phyloP scores from a whole-genome alignment of 345 rosid species.

The Gynandropsis gynandra region DNA sequence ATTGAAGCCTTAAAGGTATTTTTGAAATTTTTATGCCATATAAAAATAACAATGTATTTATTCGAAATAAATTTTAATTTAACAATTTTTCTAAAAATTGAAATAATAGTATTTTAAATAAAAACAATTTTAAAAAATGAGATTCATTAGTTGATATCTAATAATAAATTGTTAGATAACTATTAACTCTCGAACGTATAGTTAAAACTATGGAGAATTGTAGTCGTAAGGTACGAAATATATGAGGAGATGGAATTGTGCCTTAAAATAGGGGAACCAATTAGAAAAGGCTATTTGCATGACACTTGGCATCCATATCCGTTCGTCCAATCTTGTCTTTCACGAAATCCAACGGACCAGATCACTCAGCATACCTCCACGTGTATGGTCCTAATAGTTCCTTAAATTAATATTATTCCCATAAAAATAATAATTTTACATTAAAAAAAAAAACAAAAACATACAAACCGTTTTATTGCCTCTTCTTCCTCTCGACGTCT shows the following conservation, averaged over 20 bases:
- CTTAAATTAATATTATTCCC: background rate
- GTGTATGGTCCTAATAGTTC: slow-evolving; percentile 15
- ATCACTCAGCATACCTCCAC: slow-evolving; percentile 13
- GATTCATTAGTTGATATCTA: too few relatives aligned
- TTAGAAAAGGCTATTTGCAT: slow-evolving; percentile 23
- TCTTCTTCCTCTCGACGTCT: slow-evolving; percentile 31
- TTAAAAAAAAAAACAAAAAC: background rate
- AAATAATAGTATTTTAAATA: too few relatives aligned
- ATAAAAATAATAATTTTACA: background rate
- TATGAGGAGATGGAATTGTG: slow-evolving; percentile 13
- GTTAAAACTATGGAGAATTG: too few relatives aligned
- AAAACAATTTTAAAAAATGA: too few relatives aligned
- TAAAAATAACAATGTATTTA: too few relatives aligned
- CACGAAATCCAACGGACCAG: slow-evolving; percentile 21
- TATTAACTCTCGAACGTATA: too few relatives aligned
- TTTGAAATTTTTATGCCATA: too few relatives aligned
- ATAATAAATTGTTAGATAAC: too few relatives aligned
- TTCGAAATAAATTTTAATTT: too few relatives aligned
- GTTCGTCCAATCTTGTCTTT: slow-evolving; percentile 3
- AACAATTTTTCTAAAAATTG: too few relatives aligned
- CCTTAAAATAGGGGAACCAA: slow-evolving; percentile 23
- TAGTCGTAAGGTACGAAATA: slow-evolving; percentile 14
- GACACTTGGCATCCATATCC: slow-evolving; percentile 18
- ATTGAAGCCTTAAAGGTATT: too few relatives aligned
- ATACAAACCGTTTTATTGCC: background rate